These are phyloP conservation scores for Dalbergia oliveri DNA, from an alignment of 306 rosid species.

Conservation along the genomic window DNA sequence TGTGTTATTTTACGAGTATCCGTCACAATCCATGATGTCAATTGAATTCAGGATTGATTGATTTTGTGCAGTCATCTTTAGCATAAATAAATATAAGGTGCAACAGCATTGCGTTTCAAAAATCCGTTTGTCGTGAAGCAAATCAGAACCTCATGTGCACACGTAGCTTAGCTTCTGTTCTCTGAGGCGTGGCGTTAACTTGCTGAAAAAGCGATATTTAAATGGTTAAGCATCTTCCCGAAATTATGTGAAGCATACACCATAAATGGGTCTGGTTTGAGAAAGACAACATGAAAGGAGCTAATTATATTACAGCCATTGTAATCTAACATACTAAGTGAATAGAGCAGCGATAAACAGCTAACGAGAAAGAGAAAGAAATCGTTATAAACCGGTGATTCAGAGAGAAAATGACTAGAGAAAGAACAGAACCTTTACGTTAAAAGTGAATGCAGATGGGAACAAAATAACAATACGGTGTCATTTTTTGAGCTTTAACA, in stretches of 20 bases:
- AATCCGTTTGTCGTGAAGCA: constrained; percentile 43
- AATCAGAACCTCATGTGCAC: constrained; percentile 22
- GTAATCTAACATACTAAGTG: neutral
- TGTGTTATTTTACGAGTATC: neutral
- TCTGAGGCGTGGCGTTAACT: neutral
- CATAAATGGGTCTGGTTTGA: constrained; percentile 32
- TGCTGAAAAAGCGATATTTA: constrained; percentile 1
- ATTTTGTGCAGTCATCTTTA: constrained; percentile 22
- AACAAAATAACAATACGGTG: neutral
- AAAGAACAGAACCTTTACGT: constrained; percentile 41
- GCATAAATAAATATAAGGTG: constrained; percentile 25
- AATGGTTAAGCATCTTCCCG: constrained; percentile 5
- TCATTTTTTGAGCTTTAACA: constrained; percentile 12
- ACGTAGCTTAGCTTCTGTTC: neutral
- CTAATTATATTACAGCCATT: neutral
- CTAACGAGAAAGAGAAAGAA: neutral
- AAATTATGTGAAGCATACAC: neutral
- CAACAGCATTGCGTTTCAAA: constrained; percentile 24
- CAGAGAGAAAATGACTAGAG: constrained; percentile 40
- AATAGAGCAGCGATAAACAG: no score
- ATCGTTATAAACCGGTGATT: neutral
- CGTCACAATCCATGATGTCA: constrained; percentile 15
- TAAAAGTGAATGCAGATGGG: constrained; percentile 35
- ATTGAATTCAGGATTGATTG: constrained; percentile 32
- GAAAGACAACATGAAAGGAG: neutral